These are phyloP conservation scores for Paulownia fortunei DNA, from an alignment of 257 asterid species.

Conservation along the genomic window DNA sequence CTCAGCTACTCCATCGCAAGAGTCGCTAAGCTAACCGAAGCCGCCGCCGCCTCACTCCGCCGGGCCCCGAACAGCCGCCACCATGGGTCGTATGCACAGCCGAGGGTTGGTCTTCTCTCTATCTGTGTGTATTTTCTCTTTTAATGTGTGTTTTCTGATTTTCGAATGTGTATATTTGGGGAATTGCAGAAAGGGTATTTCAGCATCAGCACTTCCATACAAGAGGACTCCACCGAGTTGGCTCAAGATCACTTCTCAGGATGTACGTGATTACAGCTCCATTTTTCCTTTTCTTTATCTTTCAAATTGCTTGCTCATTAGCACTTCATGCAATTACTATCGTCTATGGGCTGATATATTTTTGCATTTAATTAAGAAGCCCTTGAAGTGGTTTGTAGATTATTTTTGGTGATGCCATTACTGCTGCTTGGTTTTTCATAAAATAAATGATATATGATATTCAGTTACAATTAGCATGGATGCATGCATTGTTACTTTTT, in stretches of 20 bases:
- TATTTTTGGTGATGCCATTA: not conserved
- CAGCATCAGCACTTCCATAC: conserved; percentile 87
- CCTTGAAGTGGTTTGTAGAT: not conserved
- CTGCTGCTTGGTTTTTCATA: not conserved
- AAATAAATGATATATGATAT: not conserved
- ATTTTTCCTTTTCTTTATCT: not conserved
- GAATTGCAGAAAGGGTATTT: conserved; percentile 77
- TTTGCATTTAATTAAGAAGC: not conserved
- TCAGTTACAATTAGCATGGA: not conserved
- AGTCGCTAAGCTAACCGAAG: conserved; percentile 1
- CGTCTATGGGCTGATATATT: not conserved
- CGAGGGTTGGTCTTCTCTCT: conserved; percentile 56
- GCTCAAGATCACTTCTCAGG: conserved; percentile 71
- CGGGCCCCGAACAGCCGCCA: conserved; percentile 33
- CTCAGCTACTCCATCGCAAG: not conserved
- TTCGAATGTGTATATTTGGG: conserved; percentile 6
- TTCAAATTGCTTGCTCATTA: not conserved
- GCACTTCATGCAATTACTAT: not conserved
- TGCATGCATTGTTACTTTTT: not conserved
- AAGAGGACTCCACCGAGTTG: conserved; percentile 88
- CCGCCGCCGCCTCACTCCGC: conserved; percentile 37
- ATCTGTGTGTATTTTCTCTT: not conserved
- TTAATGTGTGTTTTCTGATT: not conserved
- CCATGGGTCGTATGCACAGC: conserved; percentile 97
- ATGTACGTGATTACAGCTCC: conserved; percentile 39